Percentiles rank a stretch among this genome's conserved stretches.
Conservation (phyloP, 768 basidiomycete genomes). For the Mrakia gelida region DNA sequence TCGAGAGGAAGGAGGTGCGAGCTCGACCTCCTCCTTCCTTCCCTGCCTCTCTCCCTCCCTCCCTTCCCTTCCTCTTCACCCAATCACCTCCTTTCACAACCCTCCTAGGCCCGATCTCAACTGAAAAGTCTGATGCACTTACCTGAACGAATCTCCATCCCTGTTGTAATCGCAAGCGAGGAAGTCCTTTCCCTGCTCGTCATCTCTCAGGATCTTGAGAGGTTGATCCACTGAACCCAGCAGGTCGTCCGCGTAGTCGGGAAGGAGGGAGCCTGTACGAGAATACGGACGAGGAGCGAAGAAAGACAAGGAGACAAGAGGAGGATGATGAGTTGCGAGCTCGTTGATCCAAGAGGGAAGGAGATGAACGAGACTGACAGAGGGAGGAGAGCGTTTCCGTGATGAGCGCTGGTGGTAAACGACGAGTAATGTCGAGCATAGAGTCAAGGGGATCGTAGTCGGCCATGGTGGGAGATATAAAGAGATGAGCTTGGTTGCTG, state of each 20-base stretch:
- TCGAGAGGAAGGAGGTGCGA: constrained; percentile 1
- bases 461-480: neutral
- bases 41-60: neutral
- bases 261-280: constrained; percentile 55
- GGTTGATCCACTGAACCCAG: constrained; percentile 93
- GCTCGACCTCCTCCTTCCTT: neutral
- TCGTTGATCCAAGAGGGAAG: neutral
- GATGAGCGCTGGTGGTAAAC: constrained; percentile 85
- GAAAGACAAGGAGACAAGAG: too few species aligned
- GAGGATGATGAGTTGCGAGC: neutral
- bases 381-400: constrained; percentile 82
- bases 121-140: neutral
- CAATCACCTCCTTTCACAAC: too few species aligned
- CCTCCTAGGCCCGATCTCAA: too few species aligned
- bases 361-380: constrained; percentile 46
- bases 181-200: constrained; percentile 68
- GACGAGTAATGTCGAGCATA: constrained; percentile 92
- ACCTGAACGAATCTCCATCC: constrained; percentile 60
- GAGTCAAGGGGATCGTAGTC: constrained; percentile 52
- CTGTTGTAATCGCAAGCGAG: constrained; percentile 91
- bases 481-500: neutral
- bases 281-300: neutral
- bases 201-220: constrained; percentile 71
- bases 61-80: neutral
- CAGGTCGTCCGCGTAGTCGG: constrained; percentile 92